Evolutionary conservation across 2,329 filamentous ascomycete species (phyloP).

Genomic region (Pseudopyrenochaeta lycopersici): DNA sequence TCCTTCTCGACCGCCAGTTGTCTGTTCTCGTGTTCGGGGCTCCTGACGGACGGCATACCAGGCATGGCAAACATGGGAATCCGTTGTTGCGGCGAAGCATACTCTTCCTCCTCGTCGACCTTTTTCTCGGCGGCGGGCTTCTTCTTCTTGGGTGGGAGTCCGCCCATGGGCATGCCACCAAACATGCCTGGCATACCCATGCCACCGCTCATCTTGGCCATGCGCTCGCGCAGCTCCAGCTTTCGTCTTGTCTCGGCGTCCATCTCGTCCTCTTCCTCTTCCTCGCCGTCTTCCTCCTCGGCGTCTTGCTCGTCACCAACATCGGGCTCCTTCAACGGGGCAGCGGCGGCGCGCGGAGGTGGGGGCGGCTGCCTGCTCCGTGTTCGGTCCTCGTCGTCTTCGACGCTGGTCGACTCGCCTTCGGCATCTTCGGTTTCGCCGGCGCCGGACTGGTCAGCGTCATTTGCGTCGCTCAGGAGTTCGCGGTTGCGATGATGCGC

Average conservation of each 20-base stretch:
- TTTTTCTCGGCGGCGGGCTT: slow-evolving; percentile 52
- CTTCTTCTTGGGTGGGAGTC: slow-evolving; percentile 59
- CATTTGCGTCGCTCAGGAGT: slow-evolving; percentile 68
- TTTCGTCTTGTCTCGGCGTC: slow-evolving; percentile 87
- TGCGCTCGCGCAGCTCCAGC: slow-evolving; percentile 89
- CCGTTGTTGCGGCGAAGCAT: slow-evolving; percentile 49
- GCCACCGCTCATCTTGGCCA: slow-evolving; percentile 98
- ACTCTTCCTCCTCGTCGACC: slow-evolving; percentile 46
- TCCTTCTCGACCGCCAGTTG: slow-evolving; percentile 61
- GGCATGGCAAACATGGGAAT: slow-evolving; percentile 71
- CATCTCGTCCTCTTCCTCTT: slow-evolving; percentile 78
- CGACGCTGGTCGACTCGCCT: slow-evolving; percentile 72
- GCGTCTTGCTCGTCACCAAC: slow-evolving; percentile 61
- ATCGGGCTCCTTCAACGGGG: slow-evolving; percentile 54
- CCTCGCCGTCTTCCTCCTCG: slow-evolving; percentile 55
- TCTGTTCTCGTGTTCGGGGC: slow-evolving; percentile 57
- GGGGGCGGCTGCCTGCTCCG: slow-evolving; percentile 26
- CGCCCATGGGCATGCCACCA: slow-evolving; percentile 70
- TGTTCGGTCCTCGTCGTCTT: slow-evolving; percentile 74
- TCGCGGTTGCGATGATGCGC: slow-evolving; percentile 58
- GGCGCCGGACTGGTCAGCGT: slow-evolving; percentile 71
- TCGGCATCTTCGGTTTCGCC: slow-evolving; percentile 70
- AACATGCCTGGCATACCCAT: slow-evolving; percentile 98
- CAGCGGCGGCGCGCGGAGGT: slow-evolving; percentile 45
- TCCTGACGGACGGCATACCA: slow-evolving; percentile 69